Evolutionary conservation across 73 alveolate species (phyloP).

Genomic region (Symbiodinium natans): DNA sequence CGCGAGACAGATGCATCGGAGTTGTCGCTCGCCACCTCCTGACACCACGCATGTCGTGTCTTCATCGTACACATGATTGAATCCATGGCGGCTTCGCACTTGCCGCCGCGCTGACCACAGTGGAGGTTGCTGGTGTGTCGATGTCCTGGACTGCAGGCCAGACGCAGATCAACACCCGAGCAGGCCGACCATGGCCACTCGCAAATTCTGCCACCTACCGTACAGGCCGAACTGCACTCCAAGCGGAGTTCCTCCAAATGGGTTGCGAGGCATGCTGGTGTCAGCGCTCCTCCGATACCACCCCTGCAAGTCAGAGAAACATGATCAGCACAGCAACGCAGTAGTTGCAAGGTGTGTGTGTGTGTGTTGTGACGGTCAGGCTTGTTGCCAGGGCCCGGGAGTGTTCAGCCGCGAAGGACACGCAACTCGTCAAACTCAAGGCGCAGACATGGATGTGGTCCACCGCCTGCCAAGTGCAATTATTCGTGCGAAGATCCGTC

Average conservation of each 20-base stretch:
- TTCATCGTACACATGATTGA: no score
- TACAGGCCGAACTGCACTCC: no score
- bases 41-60: no score
- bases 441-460: not conserved
- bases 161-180: no score
- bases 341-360: no score
- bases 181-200: no score
- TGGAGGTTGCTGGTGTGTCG: conserved; percentile 45
- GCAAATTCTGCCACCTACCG: no score
- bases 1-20: conserved; percentile 32
- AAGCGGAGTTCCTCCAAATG: not conserved
- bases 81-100: conserved; percentile 8
- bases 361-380: no score
- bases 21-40: conserved; percentile 64
- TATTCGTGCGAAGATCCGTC: no score
- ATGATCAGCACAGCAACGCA: no score
- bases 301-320: not conserved
- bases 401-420: no score
- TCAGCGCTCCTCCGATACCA: not conserved
- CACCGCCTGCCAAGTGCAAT: not conserved
- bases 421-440: not conserved
- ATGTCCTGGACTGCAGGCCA: not conserved
- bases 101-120: conserved; percentile 65
- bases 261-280: not conserved
- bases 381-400: no score